Base-by-base conservation (phyloP, 2,329 filamentous ascomycete species). In the Colletotrichum chlorophyti region DNA sequence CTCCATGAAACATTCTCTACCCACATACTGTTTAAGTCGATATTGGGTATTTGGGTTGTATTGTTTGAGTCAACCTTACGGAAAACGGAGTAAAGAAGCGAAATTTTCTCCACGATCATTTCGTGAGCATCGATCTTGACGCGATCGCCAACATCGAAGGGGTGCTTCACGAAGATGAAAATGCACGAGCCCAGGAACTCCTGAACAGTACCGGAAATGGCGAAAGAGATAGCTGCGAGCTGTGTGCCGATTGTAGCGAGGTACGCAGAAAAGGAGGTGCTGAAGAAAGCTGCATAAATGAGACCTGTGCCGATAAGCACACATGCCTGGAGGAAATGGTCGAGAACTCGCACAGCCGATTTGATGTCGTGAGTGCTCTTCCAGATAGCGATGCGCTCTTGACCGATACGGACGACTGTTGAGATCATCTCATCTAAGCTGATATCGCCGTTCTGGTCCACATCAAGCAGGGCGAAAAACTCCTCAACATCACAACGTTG, bases 151-250 rank as follows among this genome's bases (percentile, higher is more conserved):
- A 89, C 64, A 69, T 90, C 87, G 65, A 89, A 90, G 1, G 87
- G 87, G 70, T 90, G 87, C 74, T 89, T 89, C 68, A 89, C 83
- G 63, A 89, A 88, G 50, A 89, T 85, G 69, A 89, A 89, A 65
- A 89, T 81, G 64, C 85, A 76, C 2, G 85, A 88, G 65, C 88
- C 84, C 12, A 89, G 72, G 65, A 90, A 88, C 62, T 90, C 87
- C 66, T 88, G 85, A 0, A 87, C 86, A 0, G 87, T 90, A 3
- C 83, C 82, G n/a, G 84, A 84, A 72, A 90, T 89, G 10, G 89
- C 76, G 86, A 87, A 90, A 0, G 85, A 88, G 3, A 89, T 72
- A 5, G 85, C 87, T 9, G 89, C 15, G 81, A 79, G 23, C 85
- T 87, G 10, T 85, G 86, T 57, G 84, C 84, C 21, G 84, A 88